Percentiles rank a stretch among this genome's conserved stretches.
These are phyloP conservation scores for Salix koriyanagi DNA, from an alignment of 345 rosid genomes.

Conservation along the genomic window DNA sequence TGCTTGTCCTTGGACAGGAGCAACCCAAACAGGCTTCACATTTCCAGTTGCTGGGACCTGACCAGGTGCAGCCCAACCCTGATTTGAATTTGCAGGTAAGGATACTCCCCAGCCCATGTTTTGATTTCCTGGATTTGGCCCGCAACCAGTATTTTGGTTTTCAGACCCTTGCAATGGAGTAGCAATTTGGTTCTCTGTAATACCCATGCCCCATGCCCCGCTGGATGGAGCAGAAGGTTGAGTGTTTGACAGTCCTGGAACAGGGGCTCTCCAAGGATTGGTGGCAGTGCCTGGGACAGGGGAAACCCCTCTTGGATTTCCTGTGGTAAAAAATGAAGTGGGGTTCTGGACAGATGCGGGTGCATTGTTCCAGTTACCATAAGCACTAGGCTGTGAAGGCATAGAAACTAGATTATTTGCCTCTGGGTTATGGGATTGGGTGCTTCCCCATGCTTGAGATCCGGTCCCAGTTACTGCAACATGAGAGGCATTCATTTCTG, in stretches of 20 bases:
- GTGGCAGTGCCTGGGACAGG: constrained; percentile 41
- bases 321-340: constrained; percentile 30
- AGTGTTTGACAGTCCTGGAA: constrained; percentile 36
- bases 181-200: constrained; percentile 31
- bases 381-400: constrained; percentile 32
- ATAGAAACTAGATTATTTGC: constrained; percentile 20
- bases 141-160: constrained; percentile 56
- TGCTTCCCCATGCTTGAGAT: constrained; percentile 50
- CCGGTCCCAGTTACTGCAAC: constrained; percentile 37
- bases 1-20: constrained; percentile 1
- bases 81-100: constrained; percentile 44
- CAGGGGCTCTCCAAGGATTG: constrained; percentile 61
- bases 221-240: constrained; percentile 39
- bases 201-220: constrained; percentile 49
- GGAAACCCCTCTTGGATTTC: constrained; percentile 33
- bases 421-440: constrained; percentile 41
- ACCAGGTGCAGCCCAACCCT: constrained; percentile 46
- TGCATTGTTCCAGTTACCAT: constrained; percentile 40
- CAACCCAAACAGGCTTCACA: constrained; percentile 44
- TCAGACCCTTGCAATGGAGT: constrained; percentile 38
- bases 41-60: constrained; percentile 47
- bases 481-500: constrained; percentile 32
- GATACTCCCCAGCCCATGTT: constrained; percentile 65
- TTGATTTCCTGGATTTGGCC: constrained; percentile 45
- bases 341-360: constrained; percentile 39